These are phyloP conservation scores for Sclerotinia minor DNA, from an alignment of 2,329 filamentous ascomycete genomes.

Conservation along the genomic window DNA sequence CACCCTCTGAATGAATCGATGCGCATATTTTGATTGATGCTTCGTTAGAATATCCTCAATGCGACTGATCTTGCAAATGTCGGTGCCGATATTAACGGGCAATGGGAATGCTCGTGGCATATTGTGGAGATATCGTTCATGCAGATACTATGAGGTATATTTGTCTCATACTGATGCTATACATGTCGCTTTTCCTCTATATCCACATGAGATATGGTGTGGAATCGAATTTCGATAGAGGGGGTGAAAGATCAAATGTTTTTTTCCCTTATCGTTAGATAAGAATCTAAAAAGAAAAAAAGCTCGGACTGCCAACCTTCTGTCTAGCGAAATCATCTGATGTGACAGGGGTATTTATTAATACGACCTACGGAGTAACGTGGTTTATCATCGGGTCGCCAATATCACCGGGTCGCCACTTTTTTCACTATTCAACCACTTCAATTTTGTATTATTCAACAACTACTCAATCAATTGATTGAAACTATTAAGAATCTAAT, in stretches of 20 bases:
- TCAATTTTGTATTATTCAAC: too few relatives aligned
- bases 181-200: not conserved
- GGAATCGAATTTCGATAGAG: not conserved
- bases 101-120: conserved; percentile 56
- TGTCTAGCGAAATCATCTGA: not conserved
- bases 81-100: conserved; percentile 71
- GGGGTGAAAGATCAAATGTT: not conserved
- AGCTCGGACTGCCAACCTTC: conserved; percentile 7
- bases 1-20: conserved; percentile 28
- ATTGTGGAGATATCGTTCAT: conserved; percentile 5
- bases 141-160: conserved; percentile 10
- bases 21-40: conserved; percentile 5
- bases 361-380: too few relatives aligned
- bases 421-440: too few relatives aligned
- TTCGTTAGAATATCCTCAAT: conserved; percentile 45
- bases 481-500: too few relatives aligned
- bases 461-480: too few relatives aligned
- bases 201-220: not conserved
- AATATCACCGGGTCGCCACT: too few relatives aligned
- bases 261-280: not conserved
- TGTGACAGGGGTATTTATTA: too few relatives aligned
- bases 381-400: too few relatives aligned
- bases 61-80: conserved; percentile 71
- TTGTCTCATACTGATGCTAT: conserved; percentile 10
- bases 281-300: not conserved